A percentile compares a stretch with the other conserved stretches of the same genome.
Conservation (phyloP, 2,329 filamentous ascomycete species). For the Thelonectria discophora region DNA sequence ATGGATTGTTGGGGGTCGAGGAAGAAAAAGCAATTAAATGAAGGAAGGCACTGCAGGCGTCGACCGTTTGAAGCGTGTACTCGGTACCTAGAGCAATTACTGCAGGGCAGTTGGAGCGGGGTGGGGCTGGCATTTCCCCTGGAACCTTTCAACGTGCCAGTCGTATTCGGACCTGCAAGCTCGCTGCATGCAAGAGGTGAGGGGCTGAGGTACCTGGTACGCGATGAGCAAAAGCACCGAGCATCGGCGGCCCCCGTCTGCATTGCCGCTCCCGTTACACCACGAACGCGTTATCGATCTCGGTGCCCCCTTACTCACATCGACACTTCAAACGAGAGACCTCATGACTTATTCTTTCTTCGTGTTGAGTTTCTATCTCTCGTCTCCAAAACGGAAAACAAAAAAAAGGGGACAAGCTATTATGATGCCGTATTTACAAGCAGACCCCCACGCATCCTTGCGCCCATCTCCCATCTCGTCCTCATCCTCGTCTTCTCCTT, state of each 20-base stretch:
- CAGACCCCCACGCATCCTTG: constrained; percentile 16
- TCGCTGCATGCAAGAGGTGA: background rate
- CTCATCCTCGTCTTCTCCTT: constrained; percentile 15
- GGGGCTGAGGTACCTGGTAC: background rate
- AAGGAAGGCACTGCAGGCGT: no score
- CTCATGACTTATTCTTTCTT: constrained; percentile 30
- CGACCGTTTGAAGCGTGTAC: background rate
- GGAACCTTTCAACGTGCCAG: background rate
- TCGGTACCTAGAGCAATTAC: background rate
- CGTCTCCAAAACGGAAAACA: constrained; percentile 39
- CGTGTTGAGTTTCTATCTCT: constrained; percentile 37
- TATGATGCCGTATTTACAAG: constrained; percentile 42
- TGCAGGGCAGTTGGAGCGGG: background rate
- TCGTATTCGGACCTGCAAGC: constrained; percentile 39
- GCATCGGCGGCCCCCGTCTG: background rate
- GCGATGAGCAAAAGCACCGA: background rate
- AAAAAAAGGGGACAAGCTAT: constrained; percentile 36
- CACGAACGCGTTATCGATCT: background rate
- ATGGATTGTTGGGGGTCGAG: background rate
- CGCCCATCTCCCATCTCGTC: constrained; percentile 14
- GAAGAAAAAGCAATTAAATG: background rate
- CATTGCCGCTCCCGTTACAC: background rate
- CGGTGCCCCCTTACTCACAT: background rate
- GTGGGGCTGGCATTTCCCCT: constrained; percentile 24
- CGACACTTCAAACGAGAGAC: background rate